Evolutionary conservation across 2,329 filamentous ascomycete species (phyloP), one percentile per base, ranked within the genome.

Genomic region (Gyromitra esculenta): DNA sequence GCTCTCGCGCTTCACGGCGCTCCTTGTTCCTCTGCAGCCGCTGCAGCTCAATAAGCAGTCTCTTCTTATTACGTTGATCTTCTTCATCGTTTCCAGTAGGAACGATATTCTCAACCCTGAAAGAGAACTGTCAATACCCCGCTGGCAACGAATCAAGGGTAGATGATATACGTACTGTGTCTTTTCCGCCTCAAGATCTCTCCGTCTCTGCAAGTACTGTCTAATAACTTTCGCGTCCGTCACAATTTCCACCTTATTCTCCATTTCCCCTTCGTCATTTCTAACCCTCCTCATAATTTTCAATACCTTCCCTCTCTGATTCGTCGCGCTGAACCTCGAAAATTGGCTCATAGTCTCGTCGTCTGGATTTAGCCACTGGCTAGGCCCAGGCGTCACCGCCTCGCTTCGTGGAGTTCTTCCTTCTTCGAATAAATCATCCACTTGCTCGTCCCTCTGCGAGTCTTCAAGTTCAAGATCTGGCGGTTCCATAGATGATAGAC

Each of bases 11-110:
- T 82, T 95, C 90, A 78, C 94, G 90, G 79, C 95, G 91, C 79
- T 97, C 94, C 80, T 93, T 93, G 86, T 98, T 99, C 81, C 94
- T 92, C 82, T 96, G 89, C 41, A 99, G 89, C 79, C 96, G 91
- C 67, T 90, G 90, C 69, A 96, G 88, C 83, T 98, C 95, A 80
- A 88, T 77, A 9, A 79, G 66, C 1, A 81, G 65, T 15, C 90
- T 76, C 67, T 79, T 80, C 62, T 78, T 80, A 25, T 79, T 71
- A n/a, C 78, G 71, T 4, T 77, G 78, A 64, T 81, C 81, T 13
- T 79, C 78, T n/a, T 80, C 77, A 41, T 78, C 76, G 59, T 81
- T 80, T 37, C 81, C 81, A 9, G 81, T 81, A 9, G 80, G 80
- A 52, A 81, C 79, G 18, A 81, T 78, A 52, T 80, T 79, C 13